phyloP scores from a whole-genome alignment of 768 basidiomycete genomes.

The Termitomyces sp. region DNA sequence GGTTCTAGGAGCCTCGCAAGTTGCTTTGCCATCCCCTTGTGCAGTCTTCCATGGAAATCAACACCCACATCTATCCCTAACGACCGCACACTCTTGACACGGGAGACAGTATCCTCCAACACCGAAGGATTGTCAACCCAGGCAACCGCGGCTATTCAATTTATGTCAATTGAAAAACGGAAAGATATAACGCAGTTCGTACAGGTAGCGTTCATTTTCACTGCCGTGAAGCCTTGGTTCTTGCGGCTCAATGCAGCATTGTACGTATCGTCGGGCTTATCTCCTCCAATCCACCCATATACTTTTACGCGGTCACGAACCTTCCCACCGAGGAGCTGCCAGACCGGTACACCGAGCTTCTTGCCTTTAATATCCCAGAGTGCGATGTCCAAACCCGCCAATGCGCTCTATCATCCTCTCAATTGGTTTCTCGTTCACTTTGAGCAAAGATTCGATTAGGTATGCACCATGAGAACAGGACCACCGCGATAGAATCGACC shows the following conservation, averaged over 20 bases:
- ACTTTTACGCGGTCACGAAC: conserved; percentile 58
- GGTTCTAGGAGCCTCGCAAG: conserved; percentile 60
- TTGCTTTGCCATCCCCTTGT: conserved; percentile 69
- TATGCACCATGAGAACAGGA: conserved; percentile 59
- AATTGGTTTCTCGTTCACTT: background rate
- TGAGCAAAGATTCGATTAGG: conserved; percentile 1
- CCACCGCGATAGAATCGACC: conserved; percentile 74
- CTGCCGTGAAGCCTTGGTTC: conserved; percentile 61
- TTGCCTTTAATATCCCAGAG: conserved; percentile 83
- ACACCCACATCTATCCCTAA: conserved; percentile 62
- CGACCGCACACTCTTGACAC: conserved; percentile 48
- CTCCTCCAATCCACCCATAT: conserved; percentile 60
- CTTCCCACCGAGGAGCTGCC: conserved; percentile 67
- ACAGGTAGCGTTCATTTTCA: conserved; percentile 73
- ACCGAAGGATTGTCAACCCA: conserved; percentile 62
- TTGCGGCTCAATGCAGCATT: conserved; percentile 51
- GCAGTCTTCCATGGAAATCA: conserved; percentile 69
- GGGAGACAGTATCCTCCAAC: conserved; percentile 47
- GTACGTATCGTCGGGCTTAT: conserved; percentile 49
- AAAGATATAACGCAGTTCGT: conserved; percentile 9
- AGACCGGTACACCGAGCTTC: conserved; percentile 60
- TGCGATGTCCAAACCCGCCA: conserved; percentile 65
- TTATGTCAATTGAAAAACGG: background rate
- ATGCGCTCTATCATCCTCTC: conserved; percentile 35
- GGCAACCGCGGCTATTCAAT: conserved; percentile 28